Conservation (phyloP, 805 yeast genomes). For the Kazachstania taianensis region DNA sequence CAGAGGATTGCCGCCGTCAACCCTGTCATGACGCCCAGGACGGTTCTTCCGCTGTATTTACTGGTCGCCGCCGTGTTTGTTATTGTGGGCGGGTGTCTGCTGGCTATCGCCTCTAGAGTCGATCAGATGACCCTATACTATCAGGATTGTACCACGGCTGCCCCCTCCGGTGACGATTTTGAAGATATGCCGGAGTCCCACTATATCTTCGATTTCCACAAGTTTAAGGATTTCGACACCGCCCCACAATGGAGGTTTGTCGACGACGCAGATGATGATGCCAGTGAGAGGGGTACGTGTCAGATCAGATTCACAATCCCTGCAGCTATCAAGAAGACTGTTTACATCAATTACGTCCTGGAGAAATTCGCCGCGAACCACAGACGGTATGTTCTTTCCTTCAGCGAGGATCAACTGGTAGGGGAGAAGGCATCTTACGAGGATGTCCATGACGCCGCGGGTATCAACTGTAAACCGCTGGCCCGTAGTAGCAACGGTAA, state of each 20-base stretch:
- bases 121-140: constrained; percentile 69
- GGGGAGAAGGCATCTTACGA: constrained; percentile 57
- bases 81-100: constrained; percentile 80
- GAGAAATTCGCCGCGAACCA: constrained; percentile 92
- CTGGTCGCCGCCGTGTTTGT: constrained; percentile 70
- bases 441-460: constrained; percentile 40
- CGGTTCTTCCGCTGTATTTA: constrained; percentile 75
- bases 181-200: constrained; percentile 47
- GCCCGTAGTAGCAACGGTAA: constrained; percentile 41
- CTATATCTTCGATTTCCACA: constrained; percentile 47
- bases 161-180: constrained; percentile 35
- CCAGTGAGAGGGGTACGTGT: constrained; percentile 52
- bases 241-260: constrained; percentile 62
- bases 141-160: constrained; percentile 52
- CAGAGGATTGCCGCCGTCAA: constrained; percentile 47
- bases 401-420: constrained; percentile 72
- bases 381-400: constrained; percentile 83
- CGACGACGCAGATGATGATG: constrained; percentile 35
- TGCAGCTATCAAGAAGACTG: constrained; percentile 57
- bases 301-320: constrained; percentile 68
- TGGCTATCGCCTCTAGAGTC: constrained; percentile 59
- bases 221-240: constrained; percentile 27
- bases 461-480: constrained; percentile 57
- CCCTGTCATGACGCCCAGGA: constrained; percentile 83
- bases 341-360: constrained; percentile 68